Percentiles rank a stretch among this genome's conserved stretches.
Conservation (phyloP, 1,284 basidiomycete genomes). For the Phylloporus gajari region DNA sequence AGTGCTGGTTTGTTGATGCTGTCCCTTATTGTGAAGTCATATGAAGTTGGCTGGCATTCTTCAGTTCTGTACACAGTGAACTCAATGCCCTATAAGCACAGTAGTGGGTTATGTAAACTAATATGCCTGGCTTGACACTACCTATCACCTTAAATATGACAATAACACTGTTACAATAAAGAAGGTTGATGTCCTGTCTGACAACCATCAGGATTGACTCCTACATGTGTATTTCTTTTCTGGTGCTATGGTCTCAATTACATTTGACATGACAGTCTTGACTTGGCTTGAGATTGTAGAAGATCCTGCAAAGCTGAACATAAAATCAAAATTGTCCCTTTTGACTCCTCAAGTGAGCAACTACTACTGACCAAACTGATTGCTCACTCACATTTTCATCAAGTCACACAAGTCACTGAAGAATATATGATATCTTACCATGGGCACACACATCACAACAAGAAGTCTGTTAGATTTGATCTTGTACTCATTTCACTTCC, state of each 20-base stretch:
- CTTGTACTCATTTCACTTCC: no score
- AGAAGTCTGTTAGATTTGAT: no score
- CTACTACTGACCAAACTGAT: no score
- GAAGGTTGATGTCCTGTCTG: background rate
- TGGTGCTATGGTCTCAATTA: background rate
- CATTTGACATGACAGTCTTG: background rate
- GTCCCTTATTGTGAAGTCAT: slow-evolving; percentile 10
- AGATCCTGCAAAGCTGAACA: slow-evolving; percentile 8
- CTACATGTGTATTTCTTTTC: slow-evolving; percentile 8
- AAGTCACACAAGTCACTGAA: no score
- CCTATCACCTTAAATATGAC: slow-evolving; percentile 4
- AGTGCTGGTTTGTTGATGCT: no score
- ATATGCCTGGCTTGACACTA: background rate
- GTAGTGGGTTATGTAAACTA: background rate
- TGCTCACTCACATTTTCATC: no score
- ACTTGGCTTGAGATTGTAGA: slow-evolving; percentile 2
- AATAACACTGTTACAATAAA: slow-evolving; percentile 6
- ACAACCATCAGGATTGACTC: background rate
- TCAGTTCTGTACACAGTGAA: slow-evolving; percentile 8
- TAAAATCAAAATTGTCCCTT: slow-evolving; percentile 16
- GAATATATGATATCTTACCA: no score
- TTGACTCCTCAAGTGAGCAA: no score
- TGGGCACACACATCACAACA: no score
- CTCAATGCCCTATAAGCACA: slow-evolving; percentile 7
- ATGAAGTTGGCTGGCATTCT: background rate